A percentile compares a stretch with the other conserved stretches of the same genome.
Conservation (phyloP, 495 filamentous ascomycete genomes). For the Melanomma pulvis-pyrius region DNA sequence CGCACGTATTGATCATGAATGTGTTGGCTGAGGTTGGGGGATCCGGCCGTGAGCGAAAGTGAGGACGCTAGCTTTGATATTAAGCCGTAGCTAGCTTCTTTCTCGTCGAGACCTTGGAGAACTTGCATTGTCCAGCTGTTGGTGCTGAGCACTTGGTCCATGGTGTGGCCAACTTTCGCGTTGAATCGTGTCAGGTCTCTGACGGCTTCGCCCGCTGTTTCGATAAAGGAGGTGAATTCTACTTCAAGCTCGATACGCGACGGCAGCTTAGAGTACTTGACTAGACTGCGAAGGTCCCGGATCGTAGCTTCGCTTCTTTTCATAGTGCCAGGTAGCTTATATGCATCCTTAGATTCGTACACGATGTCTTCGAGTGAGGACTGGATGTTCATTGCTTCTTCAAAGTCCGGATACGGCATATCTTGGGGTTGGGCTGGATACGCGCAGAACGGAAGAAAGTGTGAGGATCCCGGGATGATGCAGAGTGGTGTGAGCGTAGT, state of each 20-base stretch:
- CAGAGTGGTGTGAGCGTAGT: conserved; percentile 63
- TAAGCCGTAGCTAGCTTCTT: conserved; percentile 45
- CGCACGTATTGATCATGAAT: conserved; percentile 61
- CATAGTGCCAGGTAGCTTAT: conserved; percentile 67
- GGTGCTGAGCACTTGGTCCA: conserved; percentile 70
- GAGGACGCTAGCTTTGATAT: conserved; percentile 57
- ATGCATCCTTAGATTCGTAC: conserved; percentile 59
- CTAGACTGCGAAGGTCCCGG: conserved; percentile 70
- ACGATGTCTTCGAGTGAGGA: conserved; percentile 66
- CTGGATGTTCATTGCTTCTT: conserved; percentile 67
- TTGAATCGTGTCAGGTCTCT: conserved; percentile 68
- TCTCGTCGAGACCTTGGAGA: conserved; percentile 49
- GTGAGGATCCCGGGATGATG: conserved; percentile 61
- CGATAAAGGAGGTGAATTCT: conserved; percentile 69
- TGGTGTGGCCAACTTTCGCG: conserved; percentile 65
- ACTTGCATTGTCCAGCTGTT: conserved; percentile 66
- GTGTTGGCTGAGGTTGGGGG: conserved; percentile 56
- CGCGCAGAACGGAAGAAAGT: conserved; percentile 63
- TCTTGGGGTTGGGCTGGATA: conserved; percentile 3
- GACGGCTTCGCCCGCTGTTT: conserved; percentile 57
- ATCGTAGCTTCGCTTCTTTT: conserved; percentile 71
- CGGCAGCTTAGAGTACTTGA: conserved; percentile 55
- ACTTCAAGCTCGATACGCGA: conserved; percentile 62
- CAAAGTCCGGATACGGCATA: conserved; percentile 58
- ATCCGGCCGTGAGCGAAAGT: conserved; percentile 58